Base-by-base conservation (phyloP, 257 asterid species). In the Ehretia macrophylla region DNA sequence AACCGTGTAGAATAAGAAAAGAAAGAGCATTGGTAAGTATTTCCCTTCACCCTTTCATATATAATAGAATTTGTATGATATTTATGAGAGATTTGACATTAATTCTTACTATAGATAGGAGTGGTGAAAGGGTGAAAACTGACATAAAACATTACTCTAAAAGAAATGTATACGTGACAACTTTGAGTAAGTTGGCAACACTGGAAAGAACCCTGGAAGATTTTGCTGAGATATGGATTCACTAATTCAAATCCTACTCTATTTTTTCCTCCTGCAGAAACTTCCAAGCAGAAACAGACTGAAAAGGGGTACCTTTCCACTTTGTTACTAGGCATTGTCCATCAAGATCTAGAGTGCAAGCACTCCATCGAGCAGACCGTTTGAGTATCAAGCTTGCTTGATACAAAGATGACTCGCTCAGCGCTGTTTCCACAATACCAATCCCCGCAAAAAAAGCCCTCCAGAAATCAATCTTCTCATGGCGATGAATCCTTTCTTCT, bases 221-320 rank as follows among this genome's bases (percentile, higher is more conserved):
- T 27, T 27, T 27, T 27, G 3, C 6, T 27, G 6, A 27, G 35
- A 27, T 27, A 27, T 27, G 6, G 35, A 27, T 27, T 27, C 35
- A 3, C 6, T 6, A 27, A 27, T 27, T 11, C 19, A 53, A 18
- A 17, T 27, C 32, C 58, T 53, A 17, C 17, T 38, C 51, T 10
- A 18, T 17, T 12, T 39, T 1, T 51, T 40, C 39, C 6, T 32
- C 44, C 9, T 56, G 32, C 8, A 48, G 21, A 14, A 45, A 70
- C 64, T 74, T 81, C 81, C 81, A 81, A 17, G 70, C 72, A 11
- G 88, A 78, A 39, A 82, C 40, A 40, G 77, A 74, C 42, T 51
- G 46, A 4, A 82, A 22, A 0, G 83, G 82, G 46, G 76, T 56
- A 23, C 70, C 83, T 13, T 74, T 76, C 83, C 85, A 79, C 19